Base-by-base conservation (phyloP, 441 rosid species). In the Jatropha podagrica region DNA sequence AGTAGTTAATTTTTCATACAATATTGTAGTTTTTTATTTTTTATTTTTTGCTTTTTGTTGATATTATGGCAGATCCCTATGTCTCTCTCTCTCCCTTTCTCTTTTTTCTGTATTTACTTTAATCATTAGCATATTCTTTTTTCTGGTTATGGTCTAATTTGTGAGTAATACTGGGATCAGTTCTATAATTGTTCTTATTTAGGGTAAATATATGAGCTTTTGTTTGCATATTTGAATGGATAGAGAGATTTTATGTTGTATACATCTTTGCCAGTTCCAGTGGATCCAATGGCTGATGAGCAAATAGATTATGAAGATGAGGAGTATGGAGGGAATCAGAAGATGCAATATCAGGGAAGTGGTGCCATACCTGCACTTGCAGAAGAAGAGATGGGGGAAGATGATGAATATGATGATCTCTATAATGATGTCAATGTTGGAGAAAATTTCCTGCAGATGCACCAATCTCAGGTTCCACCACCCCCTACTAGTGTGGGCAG, bases 371-470 rank as follows among this genome's bases (percentile, higher is more conserved):
- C 98, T 74, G 98, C 99, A 37, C 86, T 96, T 71, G 93, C 92
- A 5, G 99, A 96, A 75, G 99, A 91, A 78, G 99, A 91, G 58
- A 75, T 95, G 83, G 98, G 95, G 58, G 99, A 95, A 75, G 99
- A 95, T 75, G 99, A 95, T 74, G 99, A 95, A 74, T 95, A 90
- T 46, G 99, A 93, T 80, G 99, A 95, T 83, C 89, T 95, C 15
- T 95, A 95, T 71, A 95, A 95, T 65, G 98, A 95, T 84, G 98
- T 95, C 46, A 95, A 95, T 80, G 96, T 95, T 8, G 98, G 99
- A 40, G 98, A 88, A 81, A 88, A 91, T 81, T 92, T 93, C 80
- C 80, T 87, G 71, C 61, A 91, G 81, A 85, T 90, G 88, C 93
- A 87, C 62, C 88, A 78, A 60, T 55, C 89, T 69, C 89, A 88